Evolutionary conservation across 2,329 filamentous ascomycete species (phyloP).

Genomic region (Fusarium longipes): DNA sequence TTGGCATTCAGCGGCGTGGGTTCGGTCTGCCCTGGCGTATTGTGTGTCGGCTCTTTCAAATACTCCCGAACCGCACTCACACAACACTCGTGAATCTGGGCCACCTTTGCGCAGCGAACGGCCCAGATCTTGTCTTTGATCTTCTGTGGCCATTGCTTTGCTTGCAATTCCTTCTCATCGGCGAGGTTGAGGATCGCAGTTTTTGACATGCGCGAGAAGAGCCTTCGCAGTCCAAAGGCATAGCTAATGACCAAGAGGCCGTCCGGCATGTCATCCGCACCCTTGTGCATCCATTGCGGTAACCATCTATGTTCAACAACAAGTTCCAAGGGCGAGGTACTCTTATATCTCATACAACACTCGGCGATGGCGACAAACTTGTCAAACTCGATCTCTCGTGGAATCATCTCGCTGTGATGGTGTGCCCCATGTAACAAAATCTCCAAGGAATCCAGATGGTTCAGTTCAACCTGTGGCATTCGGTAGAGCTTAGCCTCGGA

Average conservation of each 20-base stretch:
- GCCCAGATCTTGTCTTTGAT: conserved; percentile 62
- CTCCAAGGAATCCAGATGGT: conserved; percentile 56
- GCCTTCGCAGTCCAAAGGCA: conserved; percentile 60
- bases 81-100: conserved; percentile 62
- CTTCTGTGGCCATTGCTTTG: conserved; percentile 59
- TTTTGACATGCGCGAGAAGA: conserved; percentile 64
- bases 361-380: conserved; percentile 65
- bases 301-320: conserved; percentile 64
- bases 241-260: conserved; percentile 65
- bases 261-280: conserved; percentile 61
- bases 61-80: conserved; percentile 59
- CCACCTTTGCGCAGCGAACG: conserved; percentile 61
- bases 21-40: conserved; percentile 25
- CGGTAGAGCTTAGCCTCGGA: conserved; percentile 60
- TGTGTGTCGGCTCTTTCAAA: conserved; percentile 48
- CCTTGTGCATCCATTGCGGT: conserved; percentile 62
- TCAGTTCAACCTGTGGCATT: conserved; percentile 64
- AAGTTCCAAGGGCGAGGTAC: conserved; percentile 63
- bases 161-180: conserved; percentile 56
- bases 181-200: conserved; percentile 59
- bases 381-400: conserved; percentile 59
- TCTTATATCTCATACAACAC: conserved; percentile 61
- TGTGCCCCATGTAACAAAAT: conserved; percentile 64
- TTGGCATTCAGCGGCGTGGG: conserved; percentile 38
- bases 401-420: conserved; percentile 60